Evolutionary conservation across 768 basidiomycete genomes (phyloP).

Genomic region (Trametes cinnabarina): DNA sequence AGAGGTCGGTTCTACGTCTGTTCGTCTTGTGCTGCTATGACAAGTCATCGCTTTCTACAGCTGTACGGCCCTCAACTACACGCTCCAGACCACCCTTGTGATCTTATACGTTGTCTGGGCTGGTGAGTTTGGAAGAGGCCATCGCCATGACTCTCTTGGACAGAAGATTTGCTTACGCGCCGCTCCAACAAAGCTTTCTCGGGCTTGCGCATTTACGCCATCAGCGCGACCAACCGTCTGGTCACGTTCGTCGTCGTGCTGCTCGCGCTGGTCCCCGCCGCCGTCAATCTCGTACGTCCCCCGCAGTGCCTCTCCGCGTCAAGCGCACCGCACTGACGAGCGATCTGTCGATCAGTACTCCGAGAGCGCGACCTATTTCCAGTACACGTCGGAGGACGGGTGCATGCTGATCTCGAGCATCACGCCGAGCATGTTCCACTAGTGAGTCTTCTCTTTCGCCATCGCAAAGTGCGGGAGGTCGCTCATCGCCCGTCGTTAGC

Average conservation of each 20-base stretch:
- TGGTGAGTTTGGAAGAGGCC: too few relatives aligned
- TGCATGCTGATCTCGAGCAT: background rate
- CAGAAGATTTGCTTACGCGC: too few relatives aligned
- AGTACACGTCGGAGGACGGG: background rate
- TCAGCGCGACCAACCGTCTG: background rate
- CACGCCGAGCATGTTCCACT: background rate
- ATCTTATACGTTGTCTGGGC: conserved; percentile 17
- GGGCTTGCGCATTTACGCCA: conserved; percentile 14
- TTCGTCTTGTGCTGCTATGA: background rate
- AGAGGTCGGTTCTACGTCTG: conserved; percentile 1
- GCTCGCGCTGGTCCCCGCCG: conserved; percentile 14
- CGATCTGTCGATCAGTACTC: background rate
- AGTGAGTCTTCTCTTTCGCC: too few relatives aligned
- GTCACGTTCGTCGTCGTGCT: conserved; percentile 5
- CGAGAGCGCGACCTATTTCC: too few relatives aligned
- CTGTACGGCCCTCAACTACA: conserved; percentile 2
- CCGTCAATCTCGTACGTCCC: conserved; percentile 6
- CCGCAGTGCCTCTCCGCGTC: too few relatives aligned
- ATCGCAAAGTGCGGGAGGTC: too few relatives aligned
- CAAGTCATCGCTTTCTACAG: background rate
- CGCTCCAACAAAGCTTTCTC: conserved; percentile 4
- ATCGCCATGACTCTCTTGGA: too few relatives aligned
- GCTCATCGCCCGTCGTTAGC: too few relatives aligned
- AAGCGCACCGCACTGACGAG: too few relatives aligned
- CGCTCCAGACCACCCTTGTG: background rate